phyloP scores from a whole-genome alignment of 2,329 filamentous ascomycete genomes.

The Aspergillus viridinutans region DNA sequence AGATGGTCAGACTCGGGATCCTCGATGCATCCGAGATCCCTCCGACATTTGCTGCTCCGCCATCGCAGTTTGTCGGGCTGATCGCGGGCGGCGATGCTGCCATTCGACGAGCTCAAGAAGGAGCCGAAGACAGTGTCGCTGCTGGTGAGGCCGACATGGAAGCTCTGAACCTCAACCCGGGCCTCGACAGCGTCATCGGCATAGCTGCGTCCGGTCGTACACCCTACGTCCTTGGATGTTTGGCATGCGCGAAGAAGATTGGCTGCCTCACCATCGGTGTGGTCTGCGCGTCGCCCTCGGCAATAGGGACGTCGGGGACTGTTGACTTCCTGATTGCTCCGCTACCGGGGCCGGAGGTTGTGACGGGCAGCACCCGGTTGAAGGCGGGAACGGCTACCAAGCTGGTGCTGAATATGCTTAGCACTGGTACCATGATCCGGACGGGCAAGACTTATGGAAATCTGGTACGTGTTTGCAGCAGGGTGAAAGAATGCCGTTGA shows the following conservation, averaged over 20 bases:
- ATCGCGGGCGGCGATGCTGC: conserved; percentile 43
- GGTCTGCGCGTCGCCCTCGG: conserved; percentile 36
- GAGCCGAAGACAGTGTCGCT: conserved; percentile 37
- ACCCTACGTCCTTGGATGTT: conserved; percentile 39
- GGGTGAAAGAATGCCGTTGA: not conserved
- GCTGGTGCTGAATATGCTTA: conserved; percentile 44
- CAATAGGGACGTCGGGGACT: conserved; percentile 21
- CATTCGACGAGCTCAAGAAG: conserved; percentile 40
- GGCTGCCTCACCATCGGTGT: conserved; percentile 39
- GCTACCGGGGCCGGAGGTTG: conserved; percentile 42
- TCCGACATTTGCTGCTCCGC: conserved; percentile 39
- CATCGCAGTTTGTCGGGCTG: conserved; percentile 38
- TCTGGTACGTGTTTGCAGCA: conserved; percentile 26
- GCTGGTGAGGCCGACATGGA: conserved; percentile 30
- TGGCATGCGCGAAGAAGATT: conserved; percentile 31
- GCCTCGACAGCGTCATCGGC: conserved; percentile 38
- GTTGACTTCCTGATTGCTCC: conserved; percentile 34
- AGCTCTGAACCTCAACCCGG: conserved; percentile 24
- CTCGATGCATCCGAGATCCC: conserved; percentile 43
- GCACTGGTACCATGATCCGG: conserved; percentile 41
- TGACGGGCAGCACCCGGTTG: conserved; percentile 45
- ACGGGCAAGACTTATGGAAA: conserved; percentile 43
- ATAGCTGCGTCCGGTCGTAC: conserved; percentile 44
- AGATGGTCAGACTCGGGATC: conserved; percentile 31
- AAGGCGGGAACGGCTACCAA: conserved; percentile 47